Evolutionary conservation across 305 asterid species (phyloP), one percentile per base, ranked within the genome.

Genomic region (Ilex paraguariensis): DNA sequence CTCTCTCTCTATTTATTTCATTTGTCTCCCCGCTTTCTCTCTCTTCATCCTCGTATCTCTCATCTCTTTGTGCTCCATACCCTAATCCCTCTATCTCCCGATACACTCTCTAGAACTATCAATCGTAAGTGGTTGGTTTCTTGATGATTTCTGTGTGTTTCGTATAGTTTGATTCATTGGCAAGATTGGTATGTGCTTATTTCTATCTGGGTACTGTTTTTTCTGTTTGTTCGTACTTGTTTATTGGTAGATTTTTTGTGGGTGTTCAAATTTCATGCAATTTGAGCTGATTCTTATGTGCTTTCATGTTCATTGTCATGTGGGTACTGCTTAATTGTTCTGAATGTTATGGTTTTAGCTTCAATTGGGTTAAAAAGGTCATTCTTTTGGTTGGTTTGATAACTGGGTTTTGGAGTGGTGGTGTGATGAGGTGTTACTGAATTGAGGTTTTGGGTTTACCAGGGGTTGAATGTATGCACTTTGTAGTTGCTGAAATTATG

Each of bases 61-160:
- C 79, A 65, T 77, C 66, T 64, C 9, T 17, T 60, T 31, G 28
- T 49, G 53, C 15, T 5, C 10, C 54, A 71, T 84, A 78, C 87
- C 95, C 96, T 84, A 86, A 86, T 84, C 73, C 84, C 78, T 79
- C 70, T 73, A 72, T 59, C 60, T 67, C 76, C 78, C 77, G 57
- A 66, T 63, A 56, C 58, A 56, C 69, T 61, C 73, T 42, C 66
- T 76, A 59, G 70, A 31, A 51, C 46, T 67, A 40, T 68, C 65
- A 60, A 31, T 56, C 33, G 13, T 53, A 73, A 66, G 7, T 54
- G 48, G 55, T 33, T 45, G 15, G 42, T 72, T 69, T 75, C 72
- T 71, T 82, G 67, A 59, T 15, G 57, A 57, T 74, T 66, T 54
- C 21, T 11, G 12, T 0, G 56, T 60, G 70, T 76, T 60, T 68